Evolutionary conservation across 768 basidiomycete species (phyloP).

Genomic region (Kwoniella newhampshirensis): DNA sequence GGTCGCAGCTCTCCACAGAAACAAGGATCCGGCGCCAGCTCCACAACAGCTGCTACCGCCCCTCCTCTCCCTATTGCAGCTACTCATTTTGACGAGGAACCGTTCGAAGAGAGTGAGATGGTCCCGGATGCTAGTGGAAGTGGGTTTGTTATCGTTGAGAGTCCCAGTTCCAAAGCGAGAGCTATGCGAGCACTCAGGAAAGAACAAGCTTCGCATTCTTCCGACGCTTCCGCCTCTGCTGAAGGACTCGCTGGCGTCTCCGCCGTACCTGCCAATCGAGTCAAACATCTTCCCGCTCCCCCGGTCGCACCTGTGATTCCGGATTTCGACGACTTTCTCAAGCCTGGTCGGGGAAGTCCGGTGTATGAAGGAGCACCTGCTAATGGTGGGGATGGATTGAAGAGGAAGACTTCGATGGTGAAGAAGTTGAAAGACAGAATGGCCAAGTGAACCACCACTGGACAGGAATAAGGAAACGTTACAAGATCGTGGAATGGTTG

Average conservation of each 20-base stretch:
- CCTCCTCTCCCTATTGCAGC: neutral
- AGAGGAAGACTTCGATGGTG: conserved; percentile 49
- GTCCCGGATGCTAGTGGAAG: conserved; percentile 8
- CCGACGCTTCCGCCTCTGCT: neutral
- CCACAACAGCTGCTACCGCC: neutral
- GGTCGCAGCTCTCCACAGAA: conserved; percentile 16
- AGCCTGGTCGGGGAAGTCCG: conserved; percentile 10
- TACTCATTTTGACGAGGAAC: conserved; percentile 6
- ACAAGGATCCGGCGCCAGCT: neutral
- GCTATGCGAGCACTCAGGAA: conserved; percentile 20
- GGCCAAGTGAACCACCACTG: conserved; percentile 31
- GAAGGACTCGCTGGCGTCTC: conserved; percentile 5
- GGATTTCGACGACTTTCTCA: conserved; percentile 39
- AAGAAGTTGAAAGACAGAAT: conserved; percentile 52
- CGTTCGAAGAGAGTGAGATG: neutral
- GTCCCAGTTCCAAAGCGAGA: conserved; percentile 26
- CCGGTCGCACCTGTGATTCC: conserved; percentile 51
- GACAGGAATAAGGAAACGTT: too few species aligned
- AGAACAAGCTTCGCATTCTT: conserved; percentile 12
- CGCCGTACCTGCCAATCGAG: conserved; percentile 23
- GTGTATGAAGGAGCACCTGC: conserved; percentile 1
- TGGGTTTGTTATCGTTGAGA: conserved; percentile 35
- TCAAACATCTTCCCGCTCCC: conserved; percentile 41
- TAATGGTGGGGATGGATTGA: conserved; percentile 23
- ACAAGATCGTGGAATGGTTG: neutral